phyloP scores from a whole-genome alignment of 129 eudicot genomes.

The Lonicera japonica region DNA sequence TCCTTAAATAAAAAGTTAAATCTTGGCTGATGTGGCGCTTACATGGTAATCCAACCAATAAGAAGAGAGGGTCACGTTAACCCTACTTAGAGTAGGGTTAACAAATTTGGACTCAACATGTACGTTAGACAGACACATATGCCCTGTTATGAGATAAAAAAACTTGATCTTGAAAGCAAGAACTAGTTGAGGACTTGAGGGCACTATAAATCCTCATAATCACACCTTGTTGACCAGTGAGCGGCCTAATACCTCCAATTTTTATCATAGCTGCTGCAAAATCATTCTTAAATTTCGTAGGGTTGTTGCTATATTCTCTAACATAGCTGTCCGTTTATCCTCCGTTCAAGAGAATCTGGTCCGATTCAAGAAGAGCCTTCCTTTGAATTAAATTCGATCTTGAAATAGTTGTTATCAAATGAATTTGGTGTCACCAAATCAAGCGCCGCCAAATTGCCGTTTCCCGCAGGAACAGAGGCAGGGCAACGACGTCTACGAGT shows the following conservation, averaged over 20 bases:
- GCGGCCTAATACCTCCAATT: conserved; percentile 49
- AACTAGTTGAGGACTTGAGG: conserved; percentile 5
- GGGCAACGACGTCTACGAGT: conserved; percentile 44
- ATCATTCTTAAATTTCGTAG: conserved; percentile 30
- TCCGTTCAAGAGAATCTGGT: conserved; percentile 48
- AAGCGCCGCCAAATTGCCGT: conserved; percentile 51
- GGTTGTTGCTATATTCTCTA: conserved; percentile 30
- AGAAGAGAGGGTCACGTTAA: too few species aligned
- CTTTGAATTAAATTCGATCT: conserved; percentile 28
- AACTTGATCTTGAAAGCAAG: neutral
- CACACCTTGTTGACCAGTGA: conserved; percentile 33
- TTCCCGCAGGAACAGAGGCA: conserved; percentile 23
- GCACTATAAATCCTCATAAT: conserved; percentile 43
- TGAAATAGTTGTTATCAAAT: conserved; percentile 58
- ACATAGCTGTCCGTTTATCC: conserved; percentile 52
- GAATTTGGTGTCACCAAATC: conserved; percentile 53
- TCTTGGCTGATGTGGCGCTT: too few species aligned
- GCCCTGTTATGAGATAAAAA: neutral
- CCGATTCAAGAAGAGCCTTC: conserved; percentile 56
- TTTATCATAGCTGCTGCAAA: conserved; percentile 52
- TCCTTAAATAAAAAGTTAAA: too few species aligned
- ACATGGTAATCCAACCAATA: too few species aligned
- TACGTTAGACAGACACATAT: neutral
- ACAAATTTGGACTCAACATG: too few species aligned
- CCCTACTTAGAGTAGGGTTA: too few species aligned